A percentile compares a stretch with the other conserved stretches of the same genome.
Evolutionary conservation across 768 basidiomycete species (phyloP).

Genomic region (Suillus alpinus): DNA sequence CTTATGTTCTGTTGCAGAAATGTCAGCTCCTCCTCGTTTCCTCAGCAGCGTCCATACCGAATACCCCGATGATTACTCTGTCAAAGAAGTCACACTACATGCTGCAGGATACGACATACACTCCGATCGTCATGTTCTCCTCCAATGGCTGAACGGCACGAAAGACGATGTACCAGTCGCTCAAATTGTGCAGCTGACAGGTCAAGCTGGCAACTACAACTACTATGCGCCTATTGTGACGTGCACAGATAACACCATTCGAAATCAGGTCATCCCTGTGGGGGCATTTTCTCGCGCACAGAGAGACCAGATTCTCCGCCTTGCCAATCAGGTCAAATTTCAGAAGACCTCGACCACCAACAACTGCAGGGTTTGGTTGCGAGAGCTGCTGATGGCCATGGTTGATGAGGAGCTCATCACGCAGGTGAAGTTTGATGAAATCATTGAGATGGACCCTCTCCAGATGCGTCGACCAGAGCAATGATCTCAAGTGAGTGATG

Average conservation of each 20-base stretch:
- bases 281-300: conserved; percentile 9
- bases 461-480: conserved; percentile 7
- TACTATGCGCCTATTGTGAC: conserved; percentile 4
- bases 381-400: conserved; percentile 16
- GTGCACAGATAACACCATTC: not conserved
- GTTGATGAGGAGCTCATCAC: conserved; percentile 13
- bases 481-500: not conserved
- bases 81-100: conserved; percentile 18
- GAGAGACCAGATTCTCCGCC: conserved; percentile 6
- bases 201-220: conserved; percentile 8
- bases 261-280: not conserved
- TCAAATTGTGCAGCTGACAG: conserved; percentile 6
- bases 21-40: not conserved
- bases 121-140: conserved; percentile 1
- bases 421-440: conserved; percentile 12
- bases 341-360: conserved; percentile 13
- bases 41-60: not conserved
- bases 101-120: conserved; percentile 5
- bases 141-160: conserved; percentile 4
- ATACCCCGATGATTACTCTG: conserved; percentile 6
- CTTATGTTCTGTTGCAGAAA: not conserved
- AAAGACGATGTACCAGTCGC: not conserved
- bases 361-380: conserved; percentile 15
- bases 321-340: conserved; percentile 13
- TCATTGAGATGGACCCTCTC: conserved; percentile 10